phyloP scores from a whole-genome alignment of 2,329 filamentous ascomycete species.

The Fusarium sp. region DNA sequence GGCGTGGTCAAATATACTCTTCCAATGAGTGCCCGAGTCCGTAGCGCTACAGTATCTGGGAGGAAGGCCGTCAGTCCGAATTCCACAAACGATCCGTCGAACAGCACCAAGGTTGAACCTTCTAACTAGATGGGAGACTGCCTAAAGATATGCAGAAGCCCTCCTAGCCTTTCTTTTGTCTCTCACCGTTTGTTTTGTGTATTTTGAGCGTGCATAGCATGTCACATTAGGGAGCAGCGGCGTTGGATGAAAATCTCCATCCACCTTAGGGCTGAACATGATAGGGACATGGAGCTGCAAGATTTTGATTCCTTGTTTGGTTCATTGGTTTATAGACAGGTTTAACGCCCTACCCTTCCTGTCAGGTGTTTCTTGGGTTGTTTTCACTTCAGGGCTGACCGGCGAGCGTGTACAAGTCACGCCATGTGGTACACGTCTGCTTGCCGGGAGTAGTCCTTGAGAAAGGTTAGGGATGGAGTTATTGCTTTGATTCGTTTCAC shows the following conservation, averaged over 20 bases:
- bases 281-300: conserved; percentile 46
- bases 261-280: conserved; percentile 50
- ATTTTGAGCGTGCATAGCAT: conserved; percentile 56
- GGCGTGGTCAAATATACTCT: conserved; percentile 88
- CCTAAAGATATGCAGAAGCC: conserved; percentile 27
- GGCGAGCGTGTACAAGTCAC: conserved; percentile 8
- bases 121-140: conserved; percentile 35
- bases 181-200: conserved; percentile 47
- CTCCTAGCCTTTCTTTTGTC: conserved; percentile 47
- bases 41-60: conserved; percentile 71
- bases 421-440: conserved; percentile 15
- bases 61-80: conserved; percentile 73
- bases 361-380: conserved; percentile 50
- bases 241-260: conserved; percentile 53
- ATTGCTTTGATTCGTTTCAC: conserved; percentile 46
- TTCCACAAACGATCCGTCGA: conserved; percentile 73
- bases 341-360: conserved; percentile 34
- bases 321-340: conserved; percentile 50
- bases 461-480: conserved; percentile 37
- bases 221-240: conserved; percentile 51
- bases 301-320: conserved; percentile 41
- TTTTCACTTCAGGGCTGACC: conserved; percentile 26
- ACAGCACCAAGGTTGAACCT: conserved; percentile 71
- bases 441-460: conserved; percentile 18
- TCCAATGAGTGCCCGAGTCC: conserved; percentile 70